These are phyloP conservation scores for Isatis lusitanica DNA, from an alignment of 441 rosid species.

Conservation along the genomic window DNA sequence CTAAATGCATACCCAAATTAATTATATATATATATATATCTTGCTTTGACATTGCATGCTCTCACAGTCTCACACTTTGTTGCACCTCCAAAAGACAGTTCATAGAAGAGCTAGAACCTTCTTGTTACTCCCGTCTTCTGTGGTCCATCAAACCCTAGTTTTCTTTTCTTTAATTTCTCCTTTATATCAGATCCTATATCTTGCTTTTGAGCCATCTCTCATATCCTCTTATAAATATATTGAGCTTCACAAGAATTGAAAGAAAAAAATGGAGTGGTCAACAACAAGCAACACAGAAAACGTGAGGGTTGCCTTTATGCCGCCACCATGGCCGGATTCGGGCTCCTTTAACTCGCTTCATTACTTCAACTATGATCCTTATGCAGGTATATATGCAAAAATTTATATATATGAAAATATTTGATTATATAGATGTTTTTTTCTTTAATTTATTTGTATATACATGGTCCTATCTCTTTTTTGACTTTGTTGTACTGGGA, in stretches of 20 bases:
- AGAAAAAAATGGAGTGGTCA: conserved; percentile 32
- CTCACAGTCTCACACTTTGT: conserved; percentile 30
- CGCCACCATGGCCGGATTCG: conserved; percentile 33
- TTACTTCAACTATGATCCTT: conserved; percentile 32
- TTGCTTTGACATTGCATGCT: conserved; percentile 25
- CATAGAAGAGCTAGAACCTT: conserved; percentile 33
- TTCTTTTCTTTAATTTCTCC: conserved; percentile 6
- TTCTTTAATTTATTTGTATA: background rate
- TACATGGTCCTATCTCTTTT: background rate
- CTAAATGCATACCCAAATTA: background rate
- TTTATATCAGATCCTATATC: background rate
- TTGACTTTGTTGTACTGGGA: background rate
- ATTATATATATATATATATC: background rate
- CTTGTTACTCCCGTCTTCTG: conserved; percentile 24
- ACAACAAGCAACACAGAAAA: conserved; percentile 30
- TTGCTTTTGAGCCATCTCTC: background rate
- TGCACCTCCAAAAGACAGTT: conserved; percentile 29
- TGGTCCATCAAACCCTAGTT: conserved; percentile 33
- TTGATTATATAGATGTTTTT: background rate
- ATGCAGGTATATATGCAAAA: conserved; percentile 24
- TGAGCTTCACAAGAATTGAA: conserved; percentile 11
- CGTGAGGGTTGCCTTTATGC: conserved; percentile 34
- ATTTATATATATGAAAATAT: background rate
- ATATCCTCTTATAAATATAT: conserved; percentile 4
- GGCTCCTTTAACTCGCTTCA: conserved; percentile 33